Percentiles rank a stretch among this genome's conserved stretches.
These are phyloP conservation scores for Trichosporon faecale DNA, from an alignment of 1,284 basidiomycete species.

Conservation along the genomic window DNA sequence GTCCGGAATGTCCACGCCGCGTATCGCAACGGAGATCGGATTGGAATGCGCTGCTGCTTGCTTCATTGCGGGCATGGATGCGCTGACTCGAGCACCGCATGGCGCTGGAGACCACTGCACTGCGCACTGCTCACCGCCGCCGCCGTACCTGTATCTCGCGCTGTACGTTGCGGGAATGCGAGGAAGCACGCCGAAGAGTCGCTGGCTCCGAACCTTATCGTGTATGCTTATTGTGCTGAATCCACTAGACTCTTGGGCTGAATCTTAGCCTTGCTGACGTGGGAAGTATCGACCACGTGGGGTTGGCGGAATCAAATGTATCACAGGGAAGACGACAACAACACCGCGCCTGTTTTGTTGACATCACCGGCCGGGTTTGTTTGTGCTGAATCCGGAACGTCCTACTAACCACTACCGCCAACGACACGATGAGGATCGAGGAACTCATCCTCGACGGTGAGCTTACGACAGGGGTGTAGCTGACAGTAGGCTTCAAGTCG, in stretches of 20 bases:
- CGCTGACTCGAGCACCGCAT: too few relatives aligned
- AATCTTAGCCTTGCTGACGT: neutral
- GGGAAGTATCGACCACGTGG: neutral
- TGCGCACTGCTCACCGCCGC: too few relatives aligned
- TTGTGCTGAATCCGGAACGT: neutral
- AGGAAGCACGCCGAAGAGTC: neutral
- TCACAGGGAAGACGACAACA: neutral
- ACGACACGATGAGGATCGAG: slow-evolving; percentile 66
- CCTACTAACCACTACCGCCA: neutral
- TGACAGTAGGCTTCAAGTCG: slow-evolving; percentile 78
- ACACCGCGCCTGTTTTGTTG: slow-evolving; percentile 10
- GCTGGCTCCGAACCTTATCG: neutral
- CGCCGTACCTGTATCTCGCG: neutral
- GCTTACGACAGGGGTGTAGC: neutral
- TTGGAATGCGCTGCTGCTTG: neutral
- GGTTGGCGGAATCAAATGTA: neutral
- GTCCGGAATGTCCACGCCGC: neutral
- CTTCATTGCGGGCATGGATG: too few relatives aligned
- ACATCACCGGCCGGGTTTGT: slow-evolving; percentile 8
- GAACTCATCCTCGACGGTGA: slow-evolving; percentile 73
- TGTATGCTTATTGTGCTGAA: neutral
- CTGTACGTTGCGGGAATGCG: neutral
- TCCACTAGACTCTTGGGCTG: neutral
- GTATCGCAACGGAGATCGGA: neutral
- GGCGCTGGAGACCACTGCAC: too few relatives aligned